Conservation (phyloP, 2,329 filamentous ascomycete genomes). For the Colletotrichum destructivum region DNA sequence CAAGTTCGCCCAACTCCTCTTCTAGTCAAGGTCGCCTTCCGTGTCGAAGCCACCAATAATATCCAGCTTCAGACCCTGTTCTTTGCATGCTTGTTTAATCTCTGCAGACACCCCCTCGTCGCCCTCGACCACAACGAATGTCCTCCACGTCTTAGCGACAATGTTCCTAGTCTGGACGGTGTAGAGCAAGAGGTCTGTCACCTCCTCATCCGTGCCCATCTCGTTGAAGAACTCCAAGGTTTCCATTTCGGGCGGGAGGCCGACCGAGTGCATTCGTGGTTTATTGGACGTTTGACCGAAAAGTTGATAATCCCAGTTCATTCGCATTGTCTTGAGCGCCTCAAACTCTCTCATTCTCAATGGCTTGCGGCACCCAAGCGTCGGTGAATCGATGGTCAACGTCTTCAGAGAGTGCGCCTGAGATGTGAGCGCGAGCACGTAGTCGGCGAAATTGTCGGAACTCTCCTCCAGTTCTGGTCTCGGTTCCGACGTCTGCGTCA, state of each 20-base stretch:
- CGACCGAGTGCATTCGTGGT: slow-evolving; percentile 62
- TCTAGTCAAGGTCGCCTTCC: slow-evolving; percentile 15
- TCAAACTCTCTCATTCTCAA: slow-evolving; percentile 61
- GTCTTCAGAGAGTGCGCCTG: slow-evolving; percentile 59
- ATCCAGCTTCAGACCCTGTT: slow-evolving; percentile 51
- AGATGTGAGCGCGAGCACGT: slow-evolving; percentile 60
- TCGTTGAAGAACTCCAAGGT: slow-evolving; percentile 62
- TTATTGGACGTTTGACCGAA: slow-evolving; percentile 62
- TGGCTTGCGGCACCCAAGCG: slow-evolving; percentile 56
- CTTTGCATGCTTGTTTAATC: slow-evolving; percentile 54
- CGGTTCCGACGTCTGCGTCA: slow-evolving; percentile 60
- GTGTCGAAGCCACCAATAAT: slow-evolving; percentile 50
- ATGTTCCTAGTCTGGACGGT: slow-evolving; percentile 56
- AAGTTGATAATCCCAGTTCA: slow-evolving; percentile 65
- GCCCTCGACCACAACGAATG: slow-evolving; percentile 55
- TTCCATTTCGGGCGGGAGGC: slow-evolving; percentile 62
- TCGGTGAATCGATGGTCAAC: slow-evolving; percentile 62
- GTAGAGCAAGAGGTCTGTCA: slow-evolving; percentile 60
- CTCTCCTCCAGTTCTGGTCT: slow-evolving; percentile 61
- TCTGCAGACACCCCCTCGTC: slow-evolving; percentile 53
- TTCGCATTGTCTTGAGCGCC: slow-evolving; percentile 56
- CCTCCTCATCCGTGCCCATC: slow-evolving; percentile 63
- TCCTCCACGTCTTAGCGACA: slow-evolving; percentile 55
- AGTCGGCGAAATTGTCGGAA: slow-evolving; percentile 63
- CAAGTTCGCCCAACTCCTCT: not conserved